Percentiles rank a stretch among this genome's conserved stretches.
These are phyloP conservation scores for Solanum pennellii DNA, from an alignment of 257 asterid genomes.

Conservation along the genomic window DNA sequence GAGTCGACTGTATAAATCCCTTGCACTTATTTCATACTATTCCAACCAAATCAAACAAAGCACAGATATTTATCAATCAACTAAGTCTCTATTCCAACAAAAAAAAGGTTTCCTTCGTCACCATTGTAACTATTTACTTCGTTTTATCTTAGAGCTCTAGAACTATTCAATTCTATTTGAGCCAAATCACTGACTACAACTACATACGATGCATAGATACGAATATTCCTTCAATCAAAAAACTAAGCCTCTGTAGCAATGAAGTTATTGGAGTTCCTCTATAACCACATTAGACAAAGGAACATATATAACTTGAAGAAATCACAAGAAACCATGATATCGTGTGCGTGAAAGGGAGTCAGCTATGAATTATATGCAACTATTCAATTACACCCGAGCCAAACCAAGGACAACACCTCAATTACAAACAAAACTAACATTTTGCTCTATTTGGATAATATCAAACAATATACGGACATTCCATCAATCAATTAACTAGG, in stretches of 20 bases:
- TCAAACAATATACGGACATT: neutral
- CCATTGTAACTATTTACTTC: neutral
- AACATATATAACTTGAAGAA: neutral
- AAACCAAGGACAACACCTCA: neutral
- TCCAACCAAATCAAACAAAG: neutral
- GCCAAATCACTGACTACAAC: neutral
- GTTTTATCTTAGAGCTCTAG: neutral
- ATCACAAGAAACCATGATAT: neutral
- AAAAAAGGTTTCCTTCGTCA: neutral
- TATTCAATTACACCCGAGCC: neutral
- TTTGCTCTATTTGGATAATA: neutral
- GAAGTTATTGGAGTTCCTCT: neutral
- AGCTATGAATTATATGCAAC: neutral
- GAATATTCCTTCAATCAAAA: neutral
- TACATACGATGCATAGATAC: neutral
- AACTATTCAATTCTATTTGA: neutral
- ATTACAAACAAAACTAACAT: neutral
- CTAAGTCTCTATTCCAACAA: neutral
- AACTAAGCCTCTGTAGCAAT: neutral
- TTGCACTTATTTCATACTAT: neutral
- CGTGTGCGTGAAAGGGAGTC: neutral
- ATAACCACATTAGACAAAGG: neutral
- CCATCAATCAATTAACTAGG: neutral
- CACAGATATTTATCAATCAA: neutral
- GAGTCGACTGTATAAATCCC: neutral